Evolutionary conservation across 1,139 yeast species (phyloP).

Genomic region (Geotrichum candidum): DNA sequence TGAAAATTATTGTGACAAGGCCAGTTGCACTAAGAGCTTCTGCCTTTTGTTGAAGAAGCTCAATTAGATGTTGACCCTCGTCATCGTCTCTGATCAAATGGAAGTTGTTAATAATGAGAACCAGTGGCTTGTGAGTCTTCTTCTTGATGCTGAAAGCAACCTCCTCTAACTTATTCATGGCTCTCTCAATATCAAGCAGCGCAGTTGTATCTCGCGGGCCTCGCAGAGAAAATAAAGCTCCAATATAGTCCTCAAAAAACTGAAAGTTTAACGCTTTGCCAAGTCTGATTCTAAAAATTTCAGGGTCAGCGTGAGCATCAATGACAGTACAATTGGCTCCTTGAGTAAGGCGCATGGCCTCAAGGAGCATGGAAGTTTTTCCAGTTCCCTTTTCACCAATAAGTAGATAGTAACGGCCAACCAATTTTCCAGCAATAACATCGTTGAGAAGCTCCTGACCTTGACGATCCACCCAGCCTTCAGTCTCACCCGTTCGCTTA

Average conservation of each 20-base stretch:
- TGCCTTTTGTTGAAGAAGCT: conserved; percentile 75
- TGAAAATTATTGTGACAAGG: conserved; percentile 66
- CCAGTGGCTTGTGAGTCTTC: conserved; percentile 48
- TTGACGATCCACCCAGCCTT: conserved; percentile 51
- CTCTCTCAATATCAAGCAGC: conserved; percentile 72
- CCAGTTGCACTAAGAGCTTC: conserved; percentile 74
- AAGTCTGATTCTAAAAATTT: conserved; percentile 66
- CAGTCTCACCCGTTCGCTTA: conserved; percentile 45
- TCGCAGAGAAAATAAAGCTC: conserved; percentile 70
- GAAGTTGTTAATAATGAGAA: conserved; percentile 65
- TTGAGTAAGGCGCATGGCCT: conserved; percentile 58
- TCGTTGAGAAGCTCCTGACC: conserved; percentile 63
- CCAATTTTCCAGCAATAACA: conserved; percentile 54
- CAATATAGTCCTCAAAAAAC: conserved; percentile 76
- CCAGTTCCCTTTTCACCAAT: conserved; percentile 89
- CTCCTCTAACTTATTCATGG: conserved; percentile 67
- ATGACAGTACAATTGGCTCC: conserved; percentile 65
- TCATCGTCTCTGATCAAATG: conserved; percentile 68
- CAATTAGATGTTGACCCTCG: conserved; percentile 65
- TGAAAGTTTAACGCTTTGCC: conserved; percentile 73
- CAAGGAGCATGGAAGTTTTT: conserved; percentile 65
- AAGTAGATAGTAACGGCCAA: conserved; percentile 64
- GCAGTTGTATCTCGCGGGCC: conserved; percentile 89
- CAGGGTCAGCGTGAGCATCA: conserved; percentile 86
- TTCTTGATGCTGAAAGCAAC: conserved; percentile 51